phyloP scores from a whole-genome alignment of 2,329 filamentous ascomycete species.

The Scedosporium aurantiacum region DNA sequence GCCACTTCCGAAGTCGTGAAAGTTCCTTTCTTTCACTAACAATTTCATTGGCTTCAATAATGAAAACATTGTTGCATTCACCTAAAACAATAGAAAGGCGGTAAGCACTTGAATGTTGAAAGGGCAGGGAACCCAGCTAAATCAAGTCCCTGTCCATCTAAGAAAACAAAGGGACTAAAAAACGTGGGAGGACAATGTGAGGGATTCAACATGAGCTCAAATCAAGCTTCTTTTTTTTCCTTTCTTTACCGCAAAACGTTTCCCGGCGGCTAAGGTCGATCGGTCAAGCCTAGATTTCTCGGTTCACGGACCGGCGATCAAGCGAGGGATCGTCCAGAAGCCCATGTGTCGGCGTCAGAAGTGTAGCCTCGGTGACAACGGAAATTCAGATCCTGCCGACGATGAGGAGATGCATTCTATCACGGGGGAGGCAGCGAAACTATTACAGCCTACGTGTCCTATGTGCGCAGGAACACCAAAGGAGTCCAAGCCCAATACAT shows the following conservation, averaged over 20 bases:
- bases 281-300: constrained; percentile 3
- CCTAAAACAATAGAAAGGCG: no score
- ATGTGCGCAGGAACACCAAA: no score
- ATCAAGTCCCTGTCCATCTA: background rate
- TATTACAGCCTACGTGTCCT: background rate
- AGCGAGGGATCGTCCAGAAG: background rate
- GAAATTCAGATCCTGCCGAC: background rate
- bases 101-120: no score
- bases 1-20: no score
- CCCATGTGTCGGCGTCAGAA: background rate
- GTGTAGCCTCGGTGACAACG: background rate
- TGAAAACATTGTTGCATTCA: background rate
- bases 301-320: constrained; percentile 3
- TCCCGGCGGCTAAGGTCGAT: background rate
- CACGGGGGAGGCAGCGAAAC: background rate
- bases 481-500: no score
- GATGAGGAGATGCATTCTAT: background rate
- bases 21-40: no score
- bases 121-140: background rate
- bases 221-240: background rate
- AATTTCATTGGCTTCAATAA: background rate
- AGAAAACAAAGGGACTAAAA: background rate
- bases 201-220: background rate
- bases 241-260: background rate
- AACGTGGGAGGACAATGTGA: background rate